Evolutionary conservation across 352 stramenopile genomes (phyloP).

Genomic region (Peronospora belbahrii): DNA sequence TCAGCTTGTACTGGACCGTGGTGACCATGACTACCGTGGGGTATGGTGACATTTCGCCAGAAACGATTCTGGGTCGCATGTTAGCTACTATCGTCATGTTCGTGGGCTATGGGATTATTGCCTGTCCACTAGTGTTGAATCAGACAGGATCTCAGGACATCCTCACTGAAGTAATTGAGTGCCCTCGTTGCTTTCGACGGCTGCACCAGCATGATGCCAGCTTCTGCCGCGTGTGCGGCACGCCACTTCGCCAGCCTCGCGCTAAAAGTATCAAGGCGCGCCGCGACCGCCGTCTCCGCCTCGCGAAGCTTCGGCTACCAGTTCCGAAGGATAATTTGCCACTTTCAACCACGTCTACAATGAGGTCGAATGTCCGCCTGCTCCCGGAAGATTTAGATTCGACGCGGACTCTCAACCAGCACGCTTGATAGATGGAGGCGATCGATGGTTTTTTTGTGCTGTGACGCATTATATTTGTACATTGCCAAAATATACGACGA

Average conservation of each 20-base stretch:
- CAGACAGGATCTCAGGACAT: conserved; percentile 41
- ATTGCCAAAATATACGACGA: not conserved
- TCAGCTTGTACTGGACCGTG: conserved; percentile 84
- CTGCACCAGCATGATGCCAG: conserved; percentile 77
- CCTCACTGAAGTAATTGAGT: conserved; percentile 58
- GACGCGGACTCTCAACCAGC: conserved; percentile 12
- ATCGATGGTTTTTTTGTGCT: conserved; percentile 4
- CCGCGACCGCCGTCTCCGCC: conserved; percentile 40
- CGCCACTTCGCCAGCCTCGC: conserved; percentile 42
- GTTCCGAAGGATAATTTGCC: conserved; percentile 24
- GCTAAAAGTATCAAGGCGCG: conserved; percentile 54
- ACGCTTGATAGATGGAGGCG: conserved; percentile 4
- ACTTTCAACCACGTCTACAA: conserved; percentile 53
- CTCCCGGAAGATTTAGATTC: conserved; percentile 26
- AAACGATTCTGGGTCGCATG: conserved; percentile 73
- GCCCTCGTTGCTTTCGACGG: conserved; percentile 60
- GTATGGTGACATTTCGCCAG: conserved; percentile 78
- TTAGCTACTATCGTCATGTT: conserved; percentile 83
- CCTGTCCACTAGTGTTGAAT: conserved; percentile 73
- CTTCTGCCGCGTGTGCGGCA: conserved; percentile 72
- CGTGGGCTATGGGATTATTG: conserved; percentile 79
- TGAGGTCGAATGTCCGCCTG: conserved; percentile 44
- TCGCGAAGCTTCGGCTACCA: conserved; percentile 50
- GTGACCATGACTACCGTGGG: conserved; percentile 85
- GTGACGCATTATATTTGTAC: not conserved